These are phyloP conservation scores for Fraxinus excelsior DNA, from an alignment of 257 asterid species.

Conservation along the genomic window DNA sequence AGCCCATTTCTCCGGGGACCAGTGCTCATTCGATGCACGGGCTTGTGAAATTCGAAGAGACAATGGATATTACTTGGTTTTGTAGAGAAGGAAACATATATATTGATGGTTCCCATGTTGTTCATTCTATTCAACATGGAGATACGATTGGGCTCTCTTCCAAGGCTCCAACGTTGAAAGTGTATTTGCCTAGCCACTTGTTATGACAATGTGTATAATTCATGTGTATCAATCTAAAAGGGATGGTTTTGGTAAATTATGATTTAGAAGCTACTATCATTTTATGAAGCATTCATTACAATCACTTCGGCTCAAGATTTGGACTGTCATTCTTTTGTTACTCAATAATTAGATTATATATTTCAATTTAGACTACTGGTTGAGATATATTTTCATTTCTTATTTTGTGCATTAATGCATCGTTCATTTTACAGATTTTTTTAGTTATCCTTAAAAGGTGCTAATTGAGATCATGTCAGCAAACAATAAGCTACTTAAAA, in stretches of 20 bases:
- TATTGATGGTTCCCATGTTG: slow-evolving; percentile 81
- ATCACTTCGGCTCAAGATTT: no score
- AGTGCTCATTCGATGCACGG: slow-evolving; percentile 48
- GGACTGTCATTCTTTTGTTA: no score
- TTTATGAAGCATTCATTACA: no score
- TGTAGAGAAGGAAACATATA: slow-evolving; percentile 66
- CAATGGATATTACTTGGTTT: slow-evolving; percentile 72
- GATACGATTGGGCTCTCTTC: slow-evolving; percentile 74
- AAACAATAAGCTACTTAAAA: no score
- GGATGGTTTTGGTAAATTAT: neutral
- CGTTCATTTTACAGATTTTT: no score
- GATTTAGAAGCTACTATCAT: neutral
- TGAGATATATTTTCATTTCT: no score
- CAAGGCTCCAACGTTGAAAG: slow-evolving; percentile 63
- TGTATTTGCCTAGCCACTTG: slow-evolving; percentile 58
- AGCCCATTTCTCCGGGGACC: slow-evolving; percentile 68
- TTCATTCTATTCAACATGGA: slow-evolving; percentile 63
- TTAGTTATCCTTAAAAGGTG: no score
- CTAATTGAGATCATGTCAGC: no score
- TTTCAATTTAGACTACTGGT: no score
- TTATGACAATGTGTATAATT: slow-evolving; percentile 27
- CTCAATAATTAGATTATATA: no score
- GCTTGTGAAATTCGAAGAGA: slow-evolving; percentile 48
- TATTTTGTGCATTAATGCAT: no score
- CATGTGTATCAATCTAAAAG: neutral